These are phyloP conservation scores for Solanum chiquidenum DNA, from an alignment of 257 asterid genomes.

Conservation along the genomic window DNA sequence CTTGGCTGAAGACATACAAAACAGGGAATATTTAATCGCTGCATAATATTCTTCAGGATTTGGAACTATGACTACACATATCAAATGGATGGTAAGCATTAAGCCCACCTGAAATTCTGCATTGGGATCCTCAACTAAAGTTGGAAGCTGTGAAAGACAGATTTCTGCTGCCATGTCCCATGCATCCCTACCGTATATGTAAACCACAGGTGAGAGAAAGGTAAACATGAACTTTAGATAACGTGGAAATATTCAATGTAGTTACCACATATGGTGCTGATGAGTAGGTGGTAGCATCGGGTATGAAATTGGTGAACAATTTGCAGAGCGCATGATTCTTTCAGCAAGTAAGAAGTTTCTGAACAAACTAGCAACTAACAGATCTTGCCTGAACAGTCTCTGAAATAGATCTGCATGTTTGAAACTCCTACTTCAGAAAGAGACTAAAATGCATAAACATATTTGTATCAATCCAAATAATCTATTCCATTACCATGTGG, in stretches of 20 bases:
- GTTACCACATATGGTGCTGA: constrained; percentile 97
- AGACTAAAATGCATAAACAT: neutral
- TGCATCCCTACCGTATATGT: constrained; percentile 68
- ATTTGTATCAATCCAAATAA: neutral
- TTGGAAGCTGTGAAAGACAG: constrained; percentile 93
- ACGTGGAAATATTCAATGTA: neutral
- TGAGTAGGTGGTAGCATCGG: constrained; percentile 93
- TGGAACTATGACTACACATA: neutral
- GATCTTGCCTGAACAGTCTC: constrained; percentile 95
- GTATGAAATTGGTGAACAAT: constrained; percentile 89
- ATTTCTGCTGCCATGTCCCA: constrained; percentile 99
- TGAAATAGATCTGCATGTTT: constrained; percentile 72
- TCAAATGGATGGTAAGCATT: neutral
- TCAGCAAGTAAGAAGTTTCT: constrained; percentile 94
- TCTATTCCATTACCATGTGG: constrained; percentile 66
- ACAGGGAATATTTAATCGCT: neutral
- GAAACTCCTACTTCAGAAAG: constrained; percentile 9
- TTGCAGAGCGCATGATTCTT: constrained; percentile 97
- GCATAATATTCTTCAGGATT: neutral
- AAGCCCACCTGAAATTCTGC: constrained; percentile 82
- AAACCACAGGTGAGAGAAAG: constrained; percentile 2
- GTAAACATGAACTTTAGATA: neutral
- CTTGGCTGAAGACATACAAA: constrained; percentile 58
- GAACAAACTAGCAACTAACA: constrained; percentile 91
- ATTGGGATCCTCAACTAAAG: constrained; percentile 76